These are phyloP conservation scores for Coemansia sp. DNA, from an alignment of 192 early-diverging fungal genomes.

Conservation along the genomic window DNA sequence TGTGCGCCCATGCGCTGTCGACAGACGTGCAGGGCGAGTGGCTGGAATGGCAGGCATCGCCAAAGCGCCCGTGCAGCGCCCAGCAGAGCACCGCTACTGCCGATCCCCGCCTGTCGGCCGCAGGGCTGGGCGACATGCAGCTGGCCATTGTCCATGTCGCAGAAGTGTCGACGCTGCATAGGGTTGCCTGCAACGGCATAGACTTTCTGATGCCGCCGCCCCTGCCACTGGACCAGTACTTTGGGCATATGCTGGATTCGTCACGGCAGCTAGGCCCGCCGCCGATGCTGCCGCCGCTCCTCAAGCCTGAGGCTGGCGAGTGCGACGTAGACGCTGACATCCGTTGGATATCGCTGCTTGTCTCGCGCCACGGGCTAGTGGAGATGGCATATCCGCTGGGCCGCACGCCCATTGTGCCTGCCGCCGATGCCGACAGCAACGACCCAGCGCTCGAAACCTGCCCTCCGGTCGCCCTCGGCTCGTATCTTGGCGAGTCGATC, in stretches of 20 bases:
- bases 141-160: constrained; percentile 52
- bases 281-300: constrained; percentile 34
- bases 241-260: constrained; percentile 24
- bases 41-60: constrained; percentile 33
- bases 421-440: constrained; percentile 11
- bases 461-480: constrained; percentile 33
- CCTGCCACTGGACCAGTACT: constrained; percentile 44
- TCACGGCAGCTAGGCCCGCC: constrained; percentile 29
- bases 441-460: constrained; percentile 20
- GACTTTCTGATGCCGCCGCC: constrained; percentile 40
- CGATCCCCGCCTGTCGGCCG: neutral
- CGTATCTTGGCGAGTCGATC: constrained; percentile 48
- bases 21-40: constrained; percentile 26
- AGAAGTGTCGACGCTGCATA: constrained; percentile 52
- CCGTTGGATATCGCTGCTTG: constrained; percentile 49
- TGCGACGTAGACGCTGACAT: constrained; percentile 13
- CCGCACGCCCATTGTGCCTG: constrained; percentile 20
- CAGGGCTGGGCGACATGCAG: neutral
- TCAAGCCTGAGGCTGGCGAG: constrained; percentile 1
- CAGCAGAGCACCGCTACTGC: neutral
- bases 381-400: constrained; percentile 51
- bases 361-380: constrained; percentile 54
- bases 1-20: constrained; percentile 50
- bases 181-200: constrained; percentile 37
- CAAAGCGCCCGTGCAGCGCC: neutral